Conservation (phyloP, 129 eudicot genomes). For the Heracleum sosnowskyi region DNA sequence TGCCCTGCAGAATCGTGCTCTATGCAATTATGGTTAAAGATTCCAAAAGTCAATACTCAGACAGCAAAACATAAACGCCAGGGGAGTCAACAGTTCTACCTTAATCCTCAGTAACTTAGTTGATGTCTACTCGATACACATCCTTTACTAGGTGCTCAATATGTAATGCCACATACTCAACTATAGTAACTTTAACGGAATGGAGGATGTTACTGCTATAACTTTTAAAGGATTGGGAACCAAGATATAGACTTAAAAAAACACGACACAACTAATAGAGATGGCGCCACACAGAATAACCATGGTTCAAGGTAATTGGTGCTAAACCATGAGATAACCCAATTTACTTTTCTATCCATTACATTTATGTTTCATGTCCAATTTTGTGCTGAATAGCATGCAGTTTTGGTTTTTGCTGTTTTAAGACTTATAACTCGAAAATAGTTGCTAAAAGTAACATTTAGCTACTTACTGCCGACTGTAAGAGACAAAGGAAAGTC, state of each 20-base stretch:
- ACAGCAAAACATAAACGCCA: background rate
- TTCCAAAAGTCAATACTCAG: background rate
- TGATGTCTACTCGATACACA: background rate
- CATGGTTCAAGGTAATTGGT: background rate
- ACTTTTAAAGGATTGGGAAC: background rate
- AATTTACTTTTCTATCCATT: background rate
- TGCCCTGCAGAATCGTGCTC: too few species aligned
- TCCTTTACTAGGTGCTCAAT: background rate
- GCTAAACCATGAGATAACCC: background rate
- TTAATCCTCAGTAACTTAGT: too few species aligned
- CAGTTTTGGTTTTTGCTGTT: background rate
- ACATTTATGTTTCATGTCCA: background rate
- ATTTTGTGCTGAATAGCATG: background rate
- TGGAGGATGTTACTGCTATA: background rate
- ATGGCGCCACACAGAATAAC: background rate
- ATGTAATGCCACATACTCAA: background rate
- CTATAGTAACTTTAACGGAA: background rate
- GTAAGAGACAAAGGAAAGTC: background rate
- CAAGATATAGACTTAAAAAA: background rate
- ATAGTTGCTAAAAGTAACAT: background rate
- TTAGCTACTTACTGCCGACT: background rate
- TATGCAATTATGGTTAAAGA: too few species aligned
- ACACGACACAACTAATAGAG: background rate
- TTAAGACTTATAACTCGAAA: too few species aligned
- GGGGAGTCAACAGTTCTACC: background rate